These are phyloP conservation scores for Rhizophagus sp. DNA, from an alignment of 192 early-diverging fungal species.

Conservation along the genomic window DNA sequence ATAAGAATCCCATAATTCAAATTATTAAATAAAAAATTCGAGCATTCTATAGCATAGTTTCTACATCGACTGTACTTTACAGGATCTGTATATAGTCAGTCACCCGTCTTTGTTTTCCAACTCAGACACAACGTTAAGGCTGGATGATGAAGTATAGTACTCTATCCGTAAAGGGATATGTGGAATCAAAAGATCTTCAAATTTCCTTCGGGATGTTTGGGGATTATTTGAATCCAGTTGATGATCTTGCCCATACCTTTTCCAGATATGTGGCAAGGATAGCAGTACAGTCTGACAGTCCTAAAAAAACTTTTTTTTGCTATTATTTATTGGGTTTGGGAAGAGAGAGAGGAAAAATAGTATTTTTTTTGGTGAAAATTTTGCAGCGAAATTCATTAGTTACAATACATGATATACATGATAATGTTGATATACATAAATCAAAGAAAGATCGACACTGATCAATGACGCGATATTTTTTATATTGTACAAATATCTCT, in stretches of 20 bases:
- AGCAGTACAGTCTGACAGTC: slow-evolving; percentile 33
- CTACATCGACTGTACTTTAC: slow-evolving; percentile 38
- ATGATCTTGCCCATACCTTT: slow-evolving; percentile 32
- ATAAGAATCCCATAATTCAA: background rate
- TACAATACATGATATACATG: no score
- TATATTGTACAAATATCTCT: no score
- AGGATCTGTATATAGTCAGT: slow-evolving; percentile 41
- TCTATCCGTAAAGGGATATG: slow-evolving; percentile 34
- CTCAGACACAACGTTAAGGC: slow-evolving; percentile 34
- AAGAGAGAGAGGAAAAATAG: background rate
- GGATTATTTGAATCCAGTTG: slow-evolving; percentile 22
- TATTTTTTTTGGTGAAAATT: no score
- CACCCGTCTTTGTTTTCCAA: slow-evolving; percentile 38
- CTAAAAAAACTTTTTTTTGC: background rate
- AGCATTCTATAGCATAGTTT: background rate
- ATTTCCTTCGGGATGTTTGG: background rate
- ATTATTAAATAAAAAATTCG: background rate
- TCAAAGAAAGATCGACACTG: no score
- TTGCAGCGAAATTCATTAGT: no score
- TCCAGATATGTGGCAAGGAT: slow-evolving; percentile 21
- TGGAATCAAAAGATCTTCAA: background rate
- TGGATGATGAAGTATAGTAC: slow-evolving; percentile 34
- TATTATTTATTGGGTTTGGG: background rate
- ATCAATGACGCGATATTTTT: no score
- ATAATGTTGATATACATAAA: no score